These are phyloP conservation scores for Cucurbita moschata DNA, from an alignment of 306 rosid genomes.

Conservation along the genomic window DNA sequence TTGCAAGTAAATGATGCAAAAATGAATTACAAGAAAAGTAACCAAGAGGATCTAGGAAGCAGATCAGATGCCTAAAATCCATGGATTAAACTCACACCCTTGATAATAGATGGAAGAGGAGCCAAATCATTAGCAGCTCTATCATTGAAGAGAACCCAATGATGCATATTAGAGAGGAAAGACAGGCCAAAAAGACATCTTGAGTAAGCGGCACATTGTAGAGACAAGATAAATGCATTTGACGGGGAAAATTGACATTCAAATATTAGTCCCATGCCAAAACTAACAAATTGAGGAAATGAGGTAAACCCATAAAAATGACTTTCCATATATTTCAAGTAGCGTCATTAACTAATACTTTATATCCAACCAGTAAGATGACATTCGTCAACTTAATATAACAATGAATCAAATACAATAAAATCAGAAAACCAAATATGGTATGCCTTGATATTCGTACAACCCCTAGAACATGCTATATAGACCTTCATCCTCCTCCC, in stretches of 20 bases:
- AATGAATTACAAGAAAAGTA: not conserved
- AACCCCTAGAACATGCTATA: not conserved
- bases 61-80: not conserved
- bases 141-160: not conserved
- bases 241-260: not conserved
- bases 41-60: not conserved
- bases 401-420: not conserved
- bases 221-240: not conserved
- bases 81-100: not conserved
- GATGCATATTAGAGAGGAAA: no score
- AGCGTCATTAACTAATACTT: not conserved
- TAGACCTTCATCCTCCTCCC: not conserved
- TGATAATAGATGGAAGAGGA: not conserved
- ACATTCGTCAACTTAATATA: not conserved
- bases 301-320: not conserved
- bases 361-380: not conserved
- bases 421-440: not conserved
- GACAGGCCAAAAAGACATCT: no score
- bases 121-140: not conserved
- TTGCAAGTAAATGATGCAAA: not conserved
- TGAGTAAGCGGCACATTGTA: not conserved
- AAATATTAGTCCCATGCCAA: not conserved
- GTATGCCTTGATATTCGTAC: not conserved
- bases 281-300: not conserved
- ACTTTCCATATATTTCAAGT: not conserved